These are phyloP conservation scores for Ustilago hordei DNA, from an alignment of 1,284 basidiomycete genomes.

Conservation along the genomic window DNA sequence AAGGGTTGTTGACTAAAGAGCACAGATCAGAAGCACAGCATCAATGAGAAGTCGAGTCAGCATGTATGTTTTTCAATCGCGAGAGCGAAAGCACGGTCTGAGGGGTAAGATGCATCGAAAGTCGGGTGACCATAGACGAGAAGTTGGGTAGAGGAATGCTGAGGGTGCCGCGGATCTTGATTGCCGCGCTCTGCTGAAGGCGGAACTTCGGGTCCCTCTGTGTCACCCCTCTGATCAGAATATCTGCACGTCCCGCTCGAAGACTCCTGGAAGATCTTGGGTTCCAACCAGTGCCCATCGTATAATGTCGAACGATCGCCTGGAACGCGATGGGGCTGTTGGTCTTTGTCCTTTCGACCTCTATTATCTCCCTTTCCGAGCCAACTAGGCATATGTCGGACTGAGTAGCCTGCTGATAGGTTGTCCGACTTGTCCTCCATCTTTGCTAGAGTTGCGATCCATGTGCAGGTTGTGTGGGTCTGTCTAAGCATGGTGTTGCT, in stretches of 20 bases:
- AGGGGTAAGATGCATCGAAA: not conserved
- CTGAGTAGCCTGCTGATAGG: not conserved
- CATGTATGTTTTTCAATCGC: not conserved
- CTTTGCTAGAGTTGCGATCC: not conserved
- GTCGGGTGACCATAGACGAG: not conserved
- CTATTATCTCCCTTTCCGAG: not conserved
- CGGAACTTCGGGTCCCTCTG: not conserved
- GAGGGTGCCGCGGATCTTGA: not conserved
- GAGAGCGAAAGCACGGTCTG: not conserved
- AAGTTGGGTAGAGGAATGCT: not conserved
- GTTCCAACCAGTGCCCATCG: no score
- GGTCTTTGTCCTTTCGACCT: not conserved
- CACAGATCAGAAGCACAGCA: not conserved
- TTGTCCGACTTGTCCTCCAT: not conserved
- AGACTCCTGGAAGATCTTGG: not conserved
- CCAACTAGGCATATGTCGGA: not conserved
- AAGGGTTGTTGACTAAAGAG: conserved; percentile 22
- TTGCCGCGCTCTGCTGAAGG: no score
- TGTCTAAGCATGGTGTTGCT: not conserved
- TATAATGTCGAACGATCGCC: not conserved
- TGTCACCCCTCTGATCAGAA: not conserved
- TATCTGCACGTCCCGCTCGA: not conserved
- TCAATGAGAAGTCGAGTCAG: conserved; percentile 10
- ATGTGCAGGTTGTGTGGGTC: not conserved
- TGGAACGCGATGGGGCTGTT: not conserved